Evolutionary conservation across 1,139 yeast species (phyloP).

Genomic region (Candida freyschussii): DNA sequence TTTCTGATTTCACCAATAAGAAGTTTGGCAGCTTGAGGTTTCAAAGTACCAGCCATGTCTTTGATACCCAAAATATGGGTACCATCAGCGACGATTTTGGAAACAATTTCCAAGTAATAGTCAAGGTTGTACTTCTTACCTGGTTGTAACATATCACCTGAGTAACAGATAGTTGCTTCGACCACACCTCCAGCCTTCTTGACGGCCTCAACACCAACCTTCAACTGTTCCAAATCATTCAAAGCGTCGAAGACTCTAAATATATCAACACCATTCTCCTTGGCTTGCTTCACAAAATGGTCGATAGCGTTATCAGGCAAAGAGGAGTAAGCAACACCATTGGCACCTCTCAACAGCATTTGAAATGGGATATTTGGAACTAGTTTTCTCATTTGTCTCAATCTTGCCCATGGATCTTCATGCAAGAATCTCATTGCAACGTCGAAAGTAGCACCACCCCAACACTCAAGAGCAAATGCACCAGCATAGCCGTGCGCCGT

Average conservation of each 20-base stretch:
- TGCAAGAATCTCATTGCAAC: conserved; percentile 97
- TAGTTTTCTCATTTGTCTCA: conserved; percentile 76
- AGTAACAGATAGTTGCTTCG: conserved; percentile 96
- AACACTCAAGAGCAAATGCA: conserved; percentile 94
- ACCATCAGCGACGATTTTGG: conserved; percentile 85
- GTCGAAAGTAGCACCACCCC: conserved; percentile 99
- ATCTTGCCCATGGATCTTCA: conserved; percentile 98
- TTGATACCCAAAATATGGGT: conserved; percentile 96
- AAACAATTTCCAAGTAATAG: conserved; percentile 79
- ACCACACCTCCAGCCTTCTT: conserved; percentile 98
- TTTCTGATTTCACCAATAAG: conserved; percentile 78
- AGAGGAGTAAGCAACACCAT: conserved; percentile 97
- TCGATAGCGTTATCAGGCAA: conserved; percentile 98
- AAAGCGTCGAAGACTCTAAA: conserved; percentile 97
- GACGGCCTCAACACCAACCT: conserved; percentile 97
- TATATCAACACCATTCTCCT: conserved; percentile 93
- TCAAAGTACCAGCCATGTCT: conserved; percentile 99
- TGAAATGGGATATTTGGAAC: conserved; percentile 99
- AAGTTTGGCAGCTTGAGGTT: conserved; percentile 86
- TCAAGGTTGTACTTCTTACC: conserved; percentile 94
- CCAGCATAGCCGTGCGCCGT: conserved; percentile 89
- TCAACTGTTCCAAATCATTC: conserved; percentile 92
- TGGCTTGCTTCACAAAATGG: conserved; percentile 91
- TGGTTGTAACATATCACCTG: conserved; percentile 96
- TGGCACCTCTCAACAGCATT: conserved; percentile 98